Percentiles rank a stretch among this genome's conserved stretches.
Conservation (phyloP, 306 rosid species). For the Chamaecrista fasciculata region DNA sequence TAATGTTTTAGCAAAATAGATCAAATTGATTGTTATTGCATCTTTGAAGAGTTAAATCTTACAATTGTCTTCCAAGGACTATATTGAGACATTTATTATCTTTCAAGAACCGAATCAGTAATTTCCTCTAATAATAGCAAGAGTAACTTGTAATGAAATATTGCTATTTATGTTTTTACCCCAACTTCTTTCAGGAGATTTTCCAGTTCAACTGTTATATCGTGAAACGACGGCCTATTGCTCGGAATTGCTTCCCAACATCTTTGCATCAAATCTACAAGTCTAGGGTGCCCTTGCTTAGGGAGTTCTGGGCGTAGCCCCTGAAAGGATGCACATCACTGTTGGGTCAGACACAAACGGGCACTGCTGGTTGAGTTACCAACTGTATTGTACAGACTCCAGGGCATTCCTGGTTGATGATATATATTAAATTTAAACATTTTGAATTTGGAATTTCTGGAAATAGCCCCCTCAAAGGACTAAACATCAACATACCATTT, state of each 20-base stretch:
- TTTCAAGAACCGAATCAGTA: too few species aligned
- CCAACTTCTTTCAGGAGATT: conserved; percentile 56
- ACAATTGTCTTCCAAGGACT: too few species aligned
- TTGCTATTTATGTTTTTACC: conserved; percentile 37
- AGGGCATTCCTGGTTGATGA: not conserved
- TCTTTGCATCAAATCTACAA: conserved; percentile 78
- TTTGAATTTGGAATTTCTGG: not conserved
- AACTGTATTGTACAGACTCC: not conserved
- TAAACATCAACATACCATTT: too few species aligned
- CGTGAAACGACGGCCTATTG: conserved; percentile 71
- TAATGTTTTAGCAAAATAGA: too few species aligned
- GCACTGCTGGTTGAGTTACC: conserved; percentile 4
- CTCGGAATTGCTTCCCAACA: conserved; percentile 89
- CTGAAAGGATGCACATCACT: conserved; percentile 43
- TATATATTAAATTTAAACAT: not conserved
- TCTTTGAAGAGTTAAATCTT: too few species aligned
- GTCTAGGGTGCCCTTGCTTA: conserved; percentile 63
- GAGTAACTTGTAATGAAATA: not conserved
- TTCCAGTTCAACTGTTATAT: conserved; percentile 72
- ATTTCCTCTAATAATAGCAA: too few species aligned
- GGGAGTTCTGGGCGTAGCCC: conserved; percentile 96
- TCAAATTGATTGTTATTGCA: too few species aligned
- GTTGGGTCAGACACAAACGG: conserved; percentile 22
- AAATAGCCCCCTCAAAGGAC: too few species aligned
- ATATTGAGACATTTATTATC: too few species aligned